A percentile compares a stretch with the other conserved stretches of the same genome.
phyloP scores from a whole-genome alignment of 1,284 basidiomycete species.

The Vanrija pseudolonga region DNA sequence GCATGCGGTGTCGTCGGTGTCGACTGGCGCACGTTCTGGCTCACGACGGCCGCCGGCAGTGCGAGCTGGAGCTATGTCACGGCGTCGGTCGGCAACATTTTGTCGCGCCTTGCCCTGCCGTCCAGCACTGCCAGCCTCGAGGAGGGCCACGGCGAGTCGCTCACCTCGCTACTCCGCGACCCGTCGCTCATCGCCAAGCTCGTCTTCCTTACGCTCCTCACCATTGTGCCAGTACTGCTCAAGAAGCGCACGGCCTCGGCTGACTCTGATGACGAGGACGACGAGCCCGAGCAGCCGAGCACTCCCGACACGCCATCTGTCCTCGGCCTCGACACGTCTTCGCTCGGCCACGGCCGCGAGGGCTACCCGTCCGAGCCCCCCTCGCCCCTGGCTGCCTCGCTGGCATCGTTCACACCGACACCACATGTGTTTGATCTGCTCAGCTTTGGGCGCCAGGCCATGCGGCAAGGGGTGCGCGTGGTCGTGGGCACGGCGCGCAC shows the following conservation, averaged over 20 bases:
- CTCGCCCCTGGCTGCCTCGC: constrained; percentile 30
- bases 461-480: constrained; percentile 28
- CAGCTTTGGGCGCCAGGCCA: constrained; percentile 35
- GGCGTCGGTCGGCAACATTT: constrained; percentile 46
- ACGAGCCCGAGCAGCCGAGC: constrained; percentile 6
- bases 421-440: constrained; percentile 42
- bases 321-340: constrained; percentile 10
- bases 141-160: constrained; percentile 35
- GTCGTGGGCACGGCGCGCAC: constrained; percentile 14
- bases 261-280: constrained; percentile 1
- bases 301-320: constrained; percentile 5
- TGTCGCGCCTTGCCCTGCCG: constrained; percentile 42
- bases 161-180: constrained; percentile 47
- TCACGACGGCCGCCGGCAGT: constrained; percentile 76
- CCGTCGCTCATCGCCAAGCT: constrained; percentile 49
- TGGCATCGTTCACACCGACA: constrained; percentile 42
- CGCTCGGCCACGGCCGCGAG: not conserved
- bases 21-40: constrained; percentile 73
- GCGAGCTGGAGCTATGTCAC: constrained; percentile 63
- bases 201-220: constrained; percentile 44
- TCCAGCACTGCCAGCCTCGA: constrained; percentile 8
- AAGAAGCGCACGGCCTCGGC: constrained; percentile 28
- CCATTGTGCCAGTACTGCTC: constrained; percentile 48
- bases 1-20: constrained; percentile 87
- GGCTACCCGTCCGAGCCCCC: constrained; percentile 19